phyloP scores from a whole-genome alignment of 129 eudicot genomes.

The Calendula officinalis region DNA sequence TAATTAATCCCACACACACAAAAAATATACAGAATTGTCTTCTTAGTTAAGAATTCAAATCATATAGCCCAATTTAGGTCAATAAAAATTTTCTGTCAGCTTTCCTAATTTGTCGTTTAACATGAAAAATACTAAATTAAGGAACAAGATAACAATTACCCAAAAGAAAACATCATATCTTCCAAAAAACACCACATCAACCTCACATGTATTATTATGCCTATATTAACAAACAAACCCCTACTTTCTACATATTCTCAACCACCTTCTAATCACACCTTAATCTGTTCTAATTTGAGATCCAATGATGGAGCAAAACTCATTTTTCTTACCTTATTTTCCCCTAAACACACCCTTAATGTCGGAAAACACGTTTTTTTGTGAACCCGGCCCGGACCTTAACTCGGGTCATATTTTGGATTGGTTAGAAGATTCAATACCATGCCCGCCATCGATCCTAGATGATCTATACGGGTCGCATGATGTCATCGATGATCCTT shows the following conservation, averaged over 20 bases:
- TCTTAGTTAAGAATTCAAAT: slow-evolving; percentile 23
- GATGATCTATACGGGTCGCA: slow-evolving; percentile 54
- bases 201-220: slow-evolving; percentile 35
- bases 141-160: slow-evolving; percentile 11
- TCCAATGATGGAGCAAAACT: slow-evolving; percentile 39
- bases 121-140: slow-evolving; percentile 3
- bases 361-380: slow-evolving; percentile 40
- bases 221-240: slow-evolving; percentile 20
- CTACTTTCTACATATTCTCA: slow-evolving; percentile 20
- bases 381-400: slow-evolving; percentile 51
- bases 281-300: too few species aligned
- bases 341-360: slow-evolving; percentile 21
- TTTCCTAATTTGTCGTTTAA: slow-evolving; percentile 10
- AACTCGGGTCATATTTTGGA: slow-evolving; percentile 50
- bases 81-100: slow-evolving; percentile 4
- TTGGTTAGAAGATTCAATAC: slow-evolving; percentile 56
- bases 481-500: slow-evolving; percentile 44
- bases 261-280: slow-evolving; percentile 16
- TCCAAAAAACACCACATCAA: slow-evolving; percentile 74
- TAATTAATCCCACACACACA: slow-evolving; percentile 11
- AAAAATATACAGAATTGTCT: slow-evolving; percentile 31
- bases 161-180: slow-evolving; percentile 40
- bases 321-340: slow-evolving; percentile 16
- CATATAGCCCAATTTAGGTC: not conserved
- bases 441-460: slow-evolving; percentile 51